A percentile compares a stretch with the other conserved stretches of the same genome.
These are phyloP conservation scores for Raffaelea ambrosiae DNA, from an alignment of 2,329 filamentous ascomycete species.

Conservation along the genomic window DNA sequence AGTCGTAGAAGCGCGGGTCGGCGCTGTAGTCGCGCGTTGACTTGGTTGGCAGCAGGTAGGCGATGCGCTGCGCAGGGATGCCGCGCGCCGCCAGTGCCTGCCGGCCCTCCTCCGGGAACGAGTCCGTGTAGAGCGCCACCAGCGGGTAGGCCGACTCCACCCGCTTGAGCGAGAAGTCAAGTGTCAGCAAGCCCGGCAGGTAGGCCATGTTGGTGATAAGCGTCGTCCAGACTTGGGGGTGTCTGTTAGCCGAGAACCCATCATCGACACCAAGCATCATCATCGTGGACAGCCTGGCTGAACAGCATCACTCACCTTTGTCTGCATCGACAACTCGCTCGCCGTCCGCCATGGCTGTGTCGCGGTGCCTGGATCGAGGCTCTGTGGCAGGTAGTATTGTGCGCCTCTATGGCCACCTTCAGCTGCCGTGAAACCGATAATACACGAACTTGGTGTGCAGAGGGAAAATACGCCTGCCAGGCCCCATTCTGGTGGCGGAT, in stretches of 20 bases:
- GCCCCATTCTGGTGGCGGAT: too few relatives aligned
- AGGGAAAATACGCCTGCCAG: too few relatives aligned
- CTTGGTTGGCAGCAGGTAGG: slow-evolving; percentile 60
- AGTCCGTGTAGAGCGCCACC: slow-evolving; percentile 73
- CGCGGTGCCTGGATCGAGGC: too few relatives aligned
- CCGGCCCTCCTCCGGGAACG: slow-evolving; percentile 61
- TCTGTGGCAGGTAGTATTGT: too few relatives aligned
- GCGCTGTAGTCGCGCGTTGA: slow-evolving; percentile 58
- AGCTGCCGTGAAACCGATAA: too few relatives aligned
- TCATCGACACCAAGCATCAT: too few relatives aligned
- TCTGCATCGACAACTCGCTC: slow-evolving; percentile 21
- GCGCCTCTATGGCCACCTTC: too few relatives aligned
- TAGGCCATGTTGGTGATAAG: slow-evolving; percentile 81
- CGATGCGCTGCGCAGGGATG: slow-evolving; percentile 62
- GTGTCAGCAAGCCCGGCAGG: slow-evolving; percentile 72
- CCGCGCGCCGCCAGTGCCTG: slow-evolving; percentile 59
- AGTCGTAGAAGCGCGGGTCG: slow-evolving; percentile 81
- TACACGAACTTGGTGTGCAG: too few relatives aligned
- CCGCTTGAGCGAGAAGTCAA: slow-evolving; percentile 66
- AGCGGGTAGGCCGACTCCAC: slow-evolving; percentile 64
- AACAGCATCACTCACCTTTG: slow-evolving; percentile 14
- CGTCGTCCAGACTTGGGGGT: slow-evolving; percentile 64
- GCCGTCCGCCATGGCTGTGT: slow-evolving; percentile 21
- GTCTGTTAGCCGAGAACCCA: too few relatives aligned
- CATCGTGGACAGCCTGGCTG: neutral